Evolutionary conservation across 306 rosid species (phyloP), one percentile per base, ranked within the genome.

Genomic region (Senna siamea): DNA sequence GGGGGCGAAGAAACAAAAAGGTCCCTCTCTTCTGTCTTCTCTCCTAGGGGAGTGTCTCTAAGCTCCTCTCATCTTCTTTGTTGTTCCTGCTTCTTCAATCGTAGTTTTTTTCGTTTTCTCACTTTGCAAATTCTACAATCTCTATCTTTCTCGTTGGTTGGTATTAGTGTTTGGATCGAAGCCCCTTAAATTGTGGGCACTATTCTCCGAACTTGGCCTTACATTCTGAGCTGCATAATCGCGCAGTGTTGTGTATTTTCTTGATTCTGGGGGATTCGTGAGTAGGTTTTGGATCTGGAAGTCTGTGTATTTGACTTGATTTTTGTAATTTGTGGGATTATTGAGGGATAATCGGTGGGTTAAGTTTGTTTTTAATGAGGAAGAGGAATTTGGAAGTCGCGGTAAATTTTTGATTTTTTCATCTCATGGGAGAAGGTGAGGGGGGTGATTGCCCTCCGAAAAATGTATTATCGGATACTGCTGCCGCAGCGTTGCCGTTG

Each of bases 371-470:
- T 54, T 26, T 35, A 51, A 63, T 51, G 62, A 74, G 7, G 18
- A 41, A 46, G 52, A 47, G 40, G 69, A 76, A 79, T 65, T 82
- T 47, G 74, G 77, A 78, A 76, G 74, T 78, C 53, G 79, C 30
- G 54, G 76, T 35, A 35, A 37, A 44, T 37, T 76, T 43, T 44
- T 78, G 50, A 43, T 61, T 80, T 35, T 82, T 47, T 66, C 18
- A 50, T 87, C 80, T 80, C 53, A 92, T 95, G 99, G 99, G 86
- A 79, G 98, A 90, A 79, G 92, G 87, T 14, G 98, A 95, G 76
- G 89, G 75, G 10, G 84, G 72, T 26, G 93, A 87, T 83, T 74
- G 55, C 73, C 78, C 79, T 83, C 85, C 56, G 59, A 86, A 78
- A 76, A 88, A 86, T 80, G 84, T 69, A 47, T 81, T 79, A 75